phyloP scores from a whole-genome alignment of 371 early-diverging fungal genomes.

The Saksenaea vasiformis region DNA sequence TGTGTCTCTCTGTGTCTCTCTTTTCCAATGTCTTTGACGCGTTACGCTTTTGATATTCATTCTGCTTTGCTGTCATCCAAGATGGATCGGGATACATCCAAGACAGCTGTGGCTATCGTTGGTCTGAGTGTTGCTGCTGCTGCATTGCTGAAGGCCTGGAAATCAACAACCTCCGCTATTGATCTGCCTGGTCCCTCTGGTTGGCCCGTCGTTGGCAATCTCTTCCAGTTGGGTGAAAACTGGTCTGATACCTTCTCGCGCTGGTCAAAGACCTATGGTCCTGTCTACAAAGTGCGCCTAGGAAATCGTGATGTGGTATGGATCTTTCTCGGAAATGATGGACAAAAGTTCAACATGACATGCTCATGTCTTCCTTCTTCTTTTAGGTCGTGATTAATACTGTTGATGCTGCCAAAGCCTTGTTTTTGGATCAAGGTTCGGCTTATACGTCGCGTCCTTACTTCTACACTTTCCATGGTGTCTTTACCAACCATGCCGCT shows the following conservation, averaged over 20 bases:
- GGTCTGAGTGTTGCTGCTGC: background rate
- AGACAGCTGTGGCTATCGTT: background rate
- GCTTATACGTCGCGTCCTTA: background rate
- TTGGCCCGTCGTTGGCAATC: background rate
- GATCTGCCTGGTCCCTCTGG: constrained; percentile 1
- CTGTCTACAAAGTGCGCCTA: background rate
- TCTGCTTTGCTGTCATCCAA: background rate
- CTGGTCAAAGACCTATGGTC: background rate
- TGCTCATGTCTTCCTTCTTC: too few species aligned
- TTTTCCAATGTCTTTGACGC: background rate
- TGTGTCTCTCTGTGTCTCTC: too few species aligned
- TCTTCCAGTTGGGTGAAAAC: background rate
- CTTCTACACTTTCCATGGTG: background rate
- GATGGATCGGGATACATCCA: background rate
- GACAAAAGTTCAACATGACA: too few species aligned
- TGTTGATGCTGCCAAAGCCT: background rate
- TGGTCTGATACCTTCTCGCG: background rate
- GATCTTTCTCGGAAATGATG: too few species aligned
- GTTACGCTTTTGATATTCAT: background rate
- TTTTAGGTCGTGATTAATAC: background rate
- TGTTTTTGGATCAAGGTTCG: constrained; percentile 1
- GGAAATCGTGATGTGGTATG: constrained; percentile 1
- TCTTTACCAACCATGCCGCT: background rate
- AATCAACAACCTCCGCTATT: background rate
- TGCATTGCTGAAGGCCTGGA: background rate